A percentile compares a stretch with the other conserved stretches of the same genome.
Conservation (phyloP, 2,329 filamentous ascomycete species). For the Hypoxylon rubiginosum region DNA sequence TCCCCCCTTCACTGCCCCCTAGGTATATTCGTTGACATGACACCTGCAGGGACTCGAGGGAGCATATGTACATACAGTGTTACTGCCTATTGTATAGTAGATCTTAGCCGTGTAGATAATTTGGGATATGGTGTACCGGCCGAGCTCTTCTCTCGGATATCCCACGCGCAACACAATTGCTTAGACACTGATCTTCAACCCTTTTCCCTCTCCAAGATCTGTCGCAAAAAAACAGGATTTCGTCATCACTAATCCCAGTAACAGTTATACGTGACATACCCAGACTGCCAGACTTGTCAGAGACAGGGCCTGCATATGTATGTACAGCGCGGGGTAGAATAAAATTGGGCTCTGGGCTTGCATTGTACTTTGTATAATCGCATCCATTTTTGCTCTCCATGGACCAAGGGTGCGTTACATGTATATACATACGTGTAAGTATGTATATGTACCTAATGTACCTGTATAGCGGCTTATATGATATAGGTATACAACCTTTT, state of each 20-base stretch:
- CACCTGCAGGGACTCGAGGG: slow-evolving; percentile 4
- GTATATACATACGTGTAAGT: background rate
- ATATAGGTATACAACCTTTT: background rate
- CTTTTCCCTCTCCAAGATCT: background rate
- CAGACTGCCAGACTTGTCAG: background rate
- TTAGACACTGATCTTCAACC: slow-evolving; percentile 14
- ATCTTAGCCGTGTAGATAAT: background rate
- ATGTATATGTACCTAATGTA: background rate
- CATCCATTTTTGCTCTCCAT: background rate
- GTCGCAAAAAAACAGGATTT: slow-evolving; percentile 35
- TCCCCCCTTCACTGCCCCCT: background rate
- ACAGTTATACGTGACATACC: slow-evolving; percentile 16
- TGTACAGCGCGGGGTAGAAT: slow-evolving; percentile 32
- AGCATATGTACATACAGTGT: background rate
- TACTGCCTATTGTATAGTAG: background rate
- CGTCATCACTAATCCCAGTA: slow-evolving; percentile 32
- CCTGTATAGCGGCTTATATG: background rate
- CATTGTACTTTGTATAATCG: slow-evolving; percentile 1
- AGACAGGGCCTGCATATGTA: slow-evolving; percentile 24
- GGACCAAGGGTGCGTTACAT: background rate
- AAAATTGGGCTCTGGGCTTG: slow-evolving; percentile 2
- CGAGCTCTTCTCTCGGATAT: background rate
- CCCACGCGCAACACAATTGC: background rate
- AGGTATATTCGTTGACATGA: slow-evolving; percentile 1
- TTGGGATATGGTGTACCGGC: background rate